These are phyloP conservation scores for Blastosporella zonata DNA, from an alignment of 1,284 basidiomycete genomes.

Conservation along the genomic window DNA sequence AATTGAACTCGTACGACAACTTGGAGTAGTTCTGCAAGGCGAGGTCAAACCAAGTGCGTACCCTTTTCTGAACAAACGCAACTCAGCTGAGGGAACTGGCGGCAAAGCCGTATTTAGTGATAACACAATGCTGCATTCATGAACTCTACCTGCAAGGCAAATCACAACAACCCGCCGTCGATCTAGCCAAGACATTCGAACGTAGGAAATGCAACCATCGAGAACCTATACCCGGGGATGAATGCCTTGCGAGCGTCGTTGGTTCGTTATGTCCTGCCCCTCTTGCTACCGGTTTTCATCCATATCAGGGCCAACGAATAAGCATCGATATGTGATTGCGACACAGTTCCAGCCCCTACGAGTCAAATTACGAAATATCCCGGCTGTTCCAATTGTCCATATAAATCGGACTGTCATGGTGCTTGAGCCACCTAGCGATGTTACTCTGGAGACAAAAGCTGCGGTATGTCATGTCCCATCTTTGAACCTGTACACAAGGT, in stretches of 20 bases:
- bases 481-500: background rate
- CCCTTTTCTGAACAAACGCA: constrained; percentile 8
- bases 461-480: constrained; percentile 38
- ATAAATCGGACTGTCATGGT: constrained; percentile 89
- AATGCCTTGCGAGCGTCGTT: constrained; percentile 82
- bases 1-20: constrained; percentile 72
- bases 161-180: constrained; percentile 67
- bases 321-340: constrained; percentile 87
- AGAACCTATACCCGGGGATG: constrained; percentile 75
- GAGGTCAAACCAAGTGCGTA: constrained; percentile 84
- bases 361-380: constrained; percentile 60
- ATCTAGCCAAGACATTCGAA: constrained; percentile 92
- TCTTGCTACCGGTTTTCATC: constrained; percentile 3
- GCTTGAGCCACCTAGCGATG: constrained; percentile 80
- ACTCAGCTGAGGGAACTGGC: constrained; percentile 28
- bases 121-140: constrained; percentile 93
- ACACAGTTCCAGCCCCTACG: constrained; percentile 75
- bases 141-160: constrained; percentile 83
- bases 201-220: constrained; percentile 93
- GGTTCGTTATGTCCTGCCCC: constrained; percentile 48
- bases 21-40: constrained; percentile 76
- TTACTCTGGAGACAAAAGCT: constrained; percentile 69
- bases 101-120: constrained; percentile 70
- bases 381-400: constrained; percentile 85
- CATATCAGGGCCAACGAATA: constrained; percentile 74